These are phyloP conservation scores for Aureobasidium sp. DNA, from an alignment of 2,329 filamentous ascomycete species.

Conservation along the genomic window DNA sequence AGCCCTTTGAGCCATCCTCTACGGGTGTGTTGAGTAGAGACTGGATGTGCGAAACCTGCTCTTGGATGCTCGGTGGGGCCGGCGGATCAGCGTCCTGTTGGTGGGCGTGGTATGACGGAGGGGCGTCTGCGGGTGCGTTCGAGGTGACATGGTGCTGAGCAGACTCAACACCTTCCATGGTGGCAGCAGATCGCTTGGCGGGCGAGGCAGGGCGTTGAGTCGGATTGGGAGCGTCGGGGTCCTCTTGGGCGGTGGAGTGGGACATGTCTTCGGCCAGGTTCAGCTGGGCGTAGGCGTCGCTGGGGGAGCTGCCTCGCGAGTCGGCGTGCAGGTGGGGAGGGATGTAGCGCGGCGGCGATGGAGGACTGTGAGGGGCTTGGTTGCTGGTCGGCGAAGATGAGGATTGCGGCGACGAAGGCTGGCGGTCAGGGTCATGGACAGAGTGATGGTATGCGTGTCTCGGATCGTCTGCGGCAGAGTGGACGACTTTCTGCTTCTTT, in stretches of 20 bases:
- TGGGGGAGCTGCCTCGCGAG: conserved; percentile 31
- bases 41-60: conserved; percentile 67
- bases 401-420: conserved; percentile 15
- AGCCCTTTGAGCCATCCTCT: conserved; percentile 66
- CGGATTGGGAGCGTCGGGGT: not conserved
- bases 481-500: conserved; percentile 40
- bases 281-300: conserved; percentile 45
- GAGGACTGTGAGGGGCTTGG: conserved; percentile 13
- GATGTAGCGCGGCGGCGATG: conserved; percentile 39
- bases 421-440: conserved; percentile 15
- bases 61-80: conserved; percentile 44
- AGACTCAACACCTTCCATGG: conserved; percentile 39
- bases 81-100: not conserved
- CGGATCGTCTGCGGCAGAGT: conserved; percentile 20
- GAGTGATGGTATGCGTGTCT: conserved; percentile 16
- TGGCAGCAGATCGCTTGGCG: conserved; percentile 46
- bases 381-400: conserved; percentile 18
- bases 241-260: conserved; percentile 22
- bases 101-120: conserved; percentile 23
- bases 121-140: not conserved
- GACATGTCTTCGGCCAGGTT: conserved; percentile 39
- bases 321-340: conserved; percentile 44
- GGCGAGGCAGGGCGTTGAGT: conserved; percentile 40
- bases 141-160: not conserved
- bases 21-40: conserved; percentile 47